phyloP scores from a whole-genome alignment of 495 filamentous ascomycete genomes.

The Daldinia decipiens region DNA sequence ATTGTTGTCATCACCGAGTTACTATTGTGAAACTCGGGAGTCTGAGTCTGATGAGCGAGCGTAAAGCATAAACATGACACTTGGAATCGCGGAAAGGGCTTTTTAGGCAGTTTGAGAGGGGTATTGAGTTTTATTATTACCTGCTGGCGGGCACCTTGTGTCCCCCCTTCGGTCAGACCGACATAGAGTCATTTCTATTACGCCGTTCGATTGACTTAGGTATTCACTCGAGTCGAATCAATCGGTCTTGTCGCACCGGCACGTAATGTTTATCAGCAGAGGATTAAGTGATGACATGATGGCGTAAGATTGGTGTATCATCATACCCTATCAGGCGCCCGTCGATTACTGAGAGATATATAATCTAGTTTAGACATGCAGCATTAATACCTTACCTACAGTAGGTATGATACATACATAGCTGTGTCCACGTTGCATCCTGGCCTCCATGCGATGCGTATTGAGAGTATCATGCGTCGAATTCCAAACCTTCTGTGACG shows the following conservation, averaged over 20 bases:
- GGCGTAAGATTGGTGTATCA: slow-evolving; percentile 46
- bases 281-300: slow-evolving; percentile 41
- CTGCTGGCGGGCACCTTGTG: slow-evolving; percentile 25
- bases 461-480: slow-evolving; percentile 31
- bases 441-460: slow-evolving; percentile 23
- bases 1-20: slow-evolving; percentile 18
- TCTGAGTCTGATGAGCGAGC: slow-evolving; percentile 5
- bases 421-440: slow-evolving; percentile 41
- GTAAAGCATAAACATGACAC: slow-evolving; percentile 1
- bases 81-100: slow-evolving; percentile 5
- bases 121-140: slow-evolving; percentile 41
- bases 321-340: slow-evolving; percentile 31
- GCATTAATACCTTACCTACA: slow-evolving; percentile 12
- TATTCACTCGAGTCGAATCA: slow-evolving; percentile 19
- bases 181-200: slow-evolving; percentile 1
- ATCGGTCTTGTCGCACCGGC: slow-evolving; percentile 30
- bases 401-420: not conserved
- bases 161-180: slow-evolving; percentile 27
- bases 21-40: slow-evolving; percentile 16
- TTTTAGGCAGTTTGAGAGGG: slow-evolving; percentile 42
- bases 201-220: not conserved
- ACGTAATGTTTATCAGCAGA: slow-evolving; percentile 42
- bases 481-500: slow-evolving; percentile 31
- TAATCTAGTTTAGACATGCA: slow-evolving; percentile 40
- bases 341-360: slow-evolving; percentile 35